Base-by-base conservation (phyloP, 257 asterid species). In the Cynanchum wilfordii region DNA sequence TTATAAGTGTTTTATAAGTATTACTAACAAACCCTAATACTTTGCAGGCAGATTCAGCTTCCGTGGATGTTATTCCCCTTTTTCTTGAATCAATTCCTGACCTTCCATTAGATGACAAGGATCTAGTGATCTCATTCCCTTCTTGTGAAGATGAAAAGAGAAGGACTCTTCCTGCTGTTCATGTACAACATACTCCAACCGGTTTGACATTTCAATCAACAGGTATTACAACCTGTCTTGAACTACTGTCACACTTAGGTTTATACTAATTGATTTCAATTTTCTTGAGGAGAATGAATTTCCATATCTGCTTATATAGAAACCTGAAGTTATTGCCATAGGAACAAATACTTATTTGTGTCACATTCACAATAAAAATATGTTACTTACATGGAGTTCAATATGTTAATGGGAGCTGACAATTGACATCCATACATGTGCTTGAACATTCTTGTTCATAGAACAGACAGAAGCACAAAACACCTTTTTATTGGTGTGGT, bases 11-110 rank as follows among this genome's bases (percentile, higher is more conserved):
- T 58, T 58, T 25, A 33, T 16, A 33, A 15, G 38, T 63, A 33
- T 63, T 9, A 38, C 27, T 19, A 15, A 36, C 12, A 22, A 64
- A 50, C 22, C 22, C 22, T 64, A 19, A 70, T 54, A 60, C 57
- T 29, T 69, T 68, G 65, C 82, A 92, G 96, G 86, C 82, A 79
- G 77, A 69, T 77, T 67, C 73, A 78, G 93, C 95, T 69, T 84
- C 80, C 8, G 91, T 92, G 59, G 89, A 87, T 19, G 92, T 92
- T 77, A 87, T 89, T 80, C 97, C 97, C 76, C 89, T 92, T 50
- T 92, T 92, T 81, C 86, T 88, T 17, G 88, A 89, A 75, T 85
- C 95, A 38, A 80, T 82, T 62, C 89, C 90, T 20, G 86, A 86
- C 40, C 76, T 88, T 73, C 63, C 62, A 36, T 81, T 92, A 40